phyloP scores from a whole-genome alignment of 2,329 filamentous ascomycete genomes.

The Diplodia mutila region DNA sequence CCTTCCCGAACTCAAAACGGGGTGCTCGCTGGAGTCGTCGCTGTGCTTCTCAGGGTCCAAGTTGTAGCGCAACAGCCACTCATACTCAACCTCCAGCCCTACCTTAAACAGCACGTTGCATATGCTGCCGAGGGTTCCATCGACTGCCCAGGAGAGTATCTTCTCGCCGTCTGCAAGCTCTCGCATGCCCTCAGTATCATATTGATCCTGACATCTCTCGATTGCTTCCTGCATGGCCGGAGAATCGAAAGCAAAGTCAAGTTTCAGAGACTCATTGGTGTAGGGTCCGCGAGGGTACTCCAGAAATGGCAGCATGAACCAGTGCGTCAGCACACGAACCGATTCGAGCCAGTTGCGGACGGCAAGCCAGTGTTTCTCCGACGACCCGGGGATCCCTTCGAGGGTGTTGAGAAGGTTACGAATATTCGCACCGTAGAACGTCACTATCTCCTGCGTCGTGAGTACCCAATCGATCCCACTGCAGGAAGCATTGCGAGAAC shows the following conservation, averaged over 20 bases:
- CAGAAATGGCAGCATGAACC: constrained; percentile 51
- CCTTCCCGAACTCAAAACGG: not conserved
- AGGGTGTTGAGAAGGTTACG: constrained; percentile 35
- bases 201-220: constrained; percentile 49
- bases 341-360: constrained; percentile 25
- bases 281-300: constrained; percentile 46
- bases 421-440: constrained; percentile 43
- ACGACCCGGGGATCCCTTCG: constrained; percentile 2
- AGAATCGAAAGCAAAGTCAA: constrained; percentile 41
- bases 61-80: constrained; percentile 44
- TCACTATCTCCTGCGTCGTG: constrained; percentile 50
- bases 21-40: not conserved
- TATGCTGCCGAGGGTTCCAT: constrained; percentile 47
- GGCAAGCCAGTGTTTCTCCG: not conserved
- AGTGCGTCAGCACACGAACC: constrained; percentile 46
- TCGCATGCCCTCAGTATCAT: constrained; percentile 40
- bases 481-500: constrained; percentile 14
- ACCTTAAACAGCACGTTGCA: constrained; percentile 50
- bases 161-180: constrained; percentile 38
- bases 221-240: constrained; percentile 44
- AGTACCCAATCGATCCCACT: constrained; percentile 51
- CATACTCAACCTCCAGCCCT: constrained; percentile 48
- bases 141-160: constrained; percentile 45
- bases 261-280: constrained; percentile 25
- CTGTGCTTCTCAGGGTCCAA: constrained; percentile 14